Evolutionary conservation across 1,284 basidiomycete species (phyloP).

Genomic region (Boletellus deceptivus): DNA sequence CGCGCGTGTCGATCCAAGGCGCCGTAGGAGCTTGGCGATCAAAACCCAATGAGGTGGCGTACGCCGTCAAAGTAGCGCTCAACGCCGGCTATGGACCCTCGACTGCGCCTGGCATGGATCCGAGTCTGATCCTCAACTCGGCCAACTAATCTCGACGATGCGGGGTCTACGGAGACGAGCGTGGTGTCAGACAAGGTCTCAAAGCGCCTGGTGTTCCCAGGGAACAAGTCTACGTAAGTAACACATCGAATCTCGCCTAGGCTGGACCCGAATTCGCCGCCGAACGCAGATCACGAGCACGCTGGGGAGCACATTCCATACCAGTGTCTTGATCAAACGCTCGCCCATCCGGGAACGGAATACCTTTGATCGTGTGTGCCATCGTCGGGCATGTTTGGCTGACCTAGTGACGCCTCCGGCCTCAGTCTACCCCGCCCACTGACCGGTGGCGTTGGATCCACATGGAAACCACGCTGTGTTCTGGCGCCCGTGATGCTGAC

Average conservation of each 20-base stretch:
- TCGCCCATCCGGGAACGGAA: constrained; percentile 70
- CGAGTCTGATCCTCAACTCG: constrained; percentile 22
- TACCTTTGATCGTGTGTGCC: constrained; percentile 73
- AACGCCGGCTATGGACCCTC: constrained; percentile 76
- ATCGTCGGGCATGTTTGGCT: background rate
- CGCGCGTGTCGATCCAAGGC: background rate
- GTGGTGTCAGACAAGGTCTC: constrained; percentile 84
- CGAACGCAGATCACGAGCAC: constrained; percentile 62
- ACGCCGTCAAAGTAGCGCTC: constrained; percentile 71
- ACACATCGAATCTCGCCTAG: background rate
- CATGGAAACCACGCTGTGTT: constrained; percentile 72
- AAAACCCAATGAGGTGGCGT: constrained; percentile 64
- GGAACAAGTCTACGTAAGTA: constrained; percentile 71
- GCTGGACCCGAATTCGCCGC: background rate
- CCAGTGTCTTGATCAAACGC: constrained; percentile 72
- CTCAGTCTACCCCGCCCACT: constrained; percentile 72
- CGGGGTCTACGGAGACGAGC: constrained; percentile 74
- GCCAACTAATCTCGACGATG: constrained; percentile 8
- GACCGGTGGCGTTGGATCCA: constrained; percentile 77
- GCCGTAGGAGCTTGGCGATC: constrained; percentile 76
- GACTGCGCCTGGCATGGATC: constrained; percentile 69
- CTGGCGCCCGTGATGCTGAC: constrained; percentile 67
- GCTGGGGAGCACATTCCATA: constrained; percentile 71
- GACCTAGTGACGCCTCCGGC: background rate
- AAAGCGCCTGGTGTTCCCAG: constrained; percentile 74